Percentiles rank a stretch among this genome's conserved stretches.
phyloP scores from a whole-genome alignment of 1,139 yeast genomes.

The Nakaseomyces sp. region DNA sequence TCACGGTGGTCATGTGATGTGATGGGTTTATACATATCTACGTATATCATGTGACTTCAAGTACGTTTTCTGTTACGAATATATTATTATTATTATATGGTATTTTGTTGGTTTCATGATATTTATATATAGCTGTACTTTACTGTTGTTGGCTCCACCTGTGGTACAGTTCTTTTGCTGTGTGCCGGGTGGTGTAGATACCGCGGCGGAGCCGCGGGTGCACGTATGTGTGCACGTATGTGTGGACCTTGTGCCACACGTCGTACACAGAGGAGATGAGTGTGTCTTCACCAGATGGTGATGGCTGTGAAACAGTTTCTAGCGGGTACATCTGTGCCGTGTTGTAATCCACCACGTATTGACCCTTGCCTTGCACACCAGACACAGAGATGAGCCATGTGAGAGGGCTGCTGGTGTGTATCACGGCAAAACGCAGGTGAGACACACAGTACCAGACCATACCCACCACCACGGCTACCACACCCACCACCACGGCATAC shows the following conservation, averaged over 20 bases:
- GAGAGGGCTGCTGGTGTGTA: too few relatives aligned
- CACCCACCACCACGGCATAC: background rate
- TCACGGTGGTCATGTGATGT: too few relatives aligned
- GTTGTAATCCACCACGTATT: background rate
- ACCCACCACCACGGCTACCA: background rate
- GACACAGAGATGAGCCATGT: background rate
- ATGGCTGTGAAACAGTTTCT: background rate
- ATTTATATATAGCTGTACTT: too few relatives aligned
- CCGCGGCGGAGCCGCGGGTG: constrained; percentile 1
- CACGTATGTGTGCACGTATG: background rate
- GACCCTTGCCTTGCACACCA: background rate
- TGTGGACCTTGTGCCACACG: background rate
- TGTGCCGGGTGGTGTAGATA: background rate
- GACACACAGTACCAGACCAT: too few relatives aligned
- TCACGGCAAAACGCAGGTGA: too few relatives aligned
- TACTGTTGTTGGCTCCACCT: too few relatives aligned
- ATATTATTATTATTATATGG: too few relatives aligned
- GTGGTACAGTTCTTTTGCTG: too few relatives aligned
- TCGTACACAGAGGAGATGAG: constrained; percentile 1
- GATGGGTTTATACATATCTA: too few relatives aligned
- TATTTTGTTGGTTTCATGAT: too few relatives aligned
- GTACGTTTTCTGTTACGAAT: too few relatives aligned
- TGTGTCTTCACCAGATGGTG: background rate
- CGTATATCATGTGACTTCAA: too few relatives aligned
- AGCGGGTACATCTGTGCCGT: background rate